These are phyloP conservation scores for Hyaloperonospora brassicae DNA, from an alignment of 352 stramenopile species.

Conservation along the genomic window DNA sequence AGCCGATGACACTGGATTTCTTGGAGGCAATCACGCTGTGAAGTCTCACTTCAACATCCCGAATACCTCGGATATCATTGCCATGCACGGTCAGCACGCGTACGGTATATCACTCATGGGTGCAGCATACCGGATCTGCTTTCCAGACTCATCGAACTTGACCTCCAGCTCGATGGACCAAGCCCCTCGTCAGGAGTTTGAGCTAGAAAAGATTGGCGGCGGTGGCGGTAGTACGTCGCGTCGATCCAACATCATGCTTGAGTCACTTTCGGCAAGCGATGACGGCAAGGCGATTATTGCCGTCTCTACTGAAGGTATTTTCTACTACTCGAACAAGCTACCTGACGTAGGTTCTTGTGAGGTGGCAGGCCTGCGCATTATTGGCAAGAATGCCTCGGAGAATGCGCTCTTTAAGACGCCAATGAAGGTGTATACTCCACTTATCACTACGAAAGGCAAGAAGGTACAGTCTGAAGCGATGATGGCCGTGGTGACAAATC, in stretches of 20 bases:
- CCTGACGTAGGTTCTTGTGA: constrained; percentile 21
- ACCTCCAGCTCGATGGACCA: constrained; percentile 12
- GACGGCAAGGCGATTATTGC: constrained; percentile 51
- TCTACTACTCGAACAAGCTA: constrained; percentile 61
- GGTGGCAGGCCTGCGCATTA: constrained; percentile 36
- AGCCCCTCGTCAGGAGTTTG: constrained; percentile 42
- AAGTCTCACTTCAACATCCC: constrained; percentile 49
- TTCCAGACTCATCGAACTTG: constrained; percentile 30
- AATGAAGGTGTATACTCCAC: constrained; percentile 65
- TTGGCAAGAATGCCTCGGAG: constrained; percentile 57
- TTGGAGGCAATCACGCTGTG: constrained; percentile 29
- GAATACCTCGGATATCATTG: constrained; percentile 49
- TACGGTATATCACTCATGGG: constrained; percentile 62
- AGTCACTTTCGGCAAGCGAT: constrained; percentile 59
- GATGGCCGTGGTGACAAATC: constrained; percentile 68
- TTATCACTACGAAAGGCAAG: constrained; percentile 9
- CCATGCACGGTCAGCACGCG: constrained; percentile 49
- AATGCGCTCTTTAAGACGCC: constrained; percentile 58
- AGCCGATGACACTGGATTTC: constrained; percentile 16
- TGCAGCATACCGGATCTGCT: constrained; percentile 52
- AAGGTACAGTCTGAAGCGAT: constrained; percentile 33
- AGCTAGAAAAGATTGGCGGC: constrained; percentile 58
- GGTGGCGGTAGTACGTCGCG: constrained; percentile 53
- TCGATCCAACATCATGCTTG: constrained; percentile 58
- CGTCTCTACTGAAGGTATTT: constrained; percentile 59